Base-by-base conservation (phyloP, 768 basidiomycete genomes). In the Lyophyllum shimeji region DNA sequence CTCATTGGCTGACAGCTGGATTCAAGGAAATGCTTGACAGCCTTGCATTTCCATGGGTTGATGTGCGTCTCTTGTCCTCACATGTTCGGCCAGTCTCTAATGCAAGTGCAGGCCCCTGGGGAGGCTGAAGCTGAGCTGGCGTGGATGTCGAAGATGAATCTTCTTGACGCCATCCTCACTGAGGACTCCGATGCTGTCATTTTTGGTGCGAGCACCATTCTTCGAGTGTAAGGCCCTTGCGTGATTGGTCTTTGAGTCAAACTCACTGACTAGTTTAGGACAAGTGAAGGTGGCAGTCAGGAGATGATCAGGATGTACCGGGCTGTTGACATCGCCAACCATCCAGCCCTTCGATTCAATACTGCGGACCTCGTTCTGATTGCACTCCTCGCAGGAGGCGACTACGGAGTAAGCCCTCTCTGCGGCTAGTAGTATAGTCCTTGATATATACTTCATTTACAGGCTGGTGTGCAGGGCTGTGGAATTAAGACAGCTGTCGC, bases 101-200 rank as follows among this genome's bases (percentile, higher is more conserved):
- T 9, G 27, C n/a, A 49, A 1, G 27, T 0, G 17, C 25, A 59
- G 58, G 58, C 58, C 20, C 49, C 53, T 37, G 57, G 52, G 11
- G 52, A 58, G 29, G 57, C 57, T 33, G 56, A 52, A 18, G 56
- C 51, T 21, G 51, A 58, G 40, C 57, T 58, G 6, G 57, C 57
- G 34, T 58, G 57, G 57, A 49, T 58, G 46, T 33, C 42, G 8
- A 44, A 29, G 15, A 43, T 25, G 18, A 7, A 33, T 9, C 25
- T 53, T 18, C 31, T 59, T 24, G 47, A 56, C 42, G 51, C 25
- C 6, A 25, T 56, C 17, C 25, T 56, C 23, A 45, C 59, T 24
- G 52, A 56, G 24, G 52, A 53, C 31, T 50, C 46, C 27, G 48
- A 50, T 29, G 37, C 46, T 31, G 17, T 56, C 27, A 43, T 60